Percentiles rank a stretch among this genome's conserved stretches.
Conservation (phyloP, 805 yeast species). For the Yamadazyma olivae region DNA sequence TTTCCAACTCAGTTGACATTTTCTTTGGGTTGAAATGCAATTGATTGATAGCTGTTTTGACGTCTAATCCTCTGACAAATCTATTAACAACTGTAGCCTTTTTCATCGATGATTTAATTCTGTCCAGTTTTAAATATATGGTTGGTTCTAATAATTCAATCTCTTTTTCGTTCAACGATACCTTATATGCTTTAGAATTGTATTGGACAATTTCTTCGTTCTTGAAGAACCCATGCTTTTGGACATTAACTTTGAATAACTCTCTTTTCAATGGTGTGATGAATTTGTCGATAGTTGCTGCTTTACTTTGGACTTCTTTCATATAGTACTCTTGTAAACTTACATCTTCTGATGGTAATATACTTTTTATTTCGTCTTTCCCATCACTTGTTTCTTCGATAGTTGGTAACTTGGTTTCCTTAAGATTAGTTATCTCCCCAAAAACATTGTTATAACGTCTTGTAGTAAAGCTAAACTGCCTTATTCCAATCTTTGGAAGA, state of each 20-base stretch:
- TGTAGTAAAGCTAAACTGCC: constrained; percentile 3
- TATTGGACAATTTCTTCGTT: constrained; percentile 49
- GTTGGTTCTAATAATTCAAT: constrained; percentile 84
- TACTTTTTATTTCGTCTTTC: constrained; percentile 11
- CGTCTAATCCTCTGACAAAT: constrained; percentile 66
- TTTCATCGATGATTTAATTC: constrained; percentile 85
- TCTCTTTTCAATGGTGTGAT: constrained; percentile 69
- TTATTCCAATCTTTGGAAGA: constrained; percentile 9
- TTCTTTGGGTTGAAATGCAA: constrained; percentile 83
- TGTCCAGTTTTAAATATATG: constrained; percentile 72
- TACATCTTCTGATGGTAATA: constrained; percentile 29
- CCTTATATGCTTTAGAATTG: constrained; percentile 48
- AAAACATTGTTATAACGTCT: constrained; percentile 18
- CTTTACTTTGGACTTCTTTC: constrained; percentile 44
- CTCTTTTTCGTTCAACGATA: constrained; percentile 61
- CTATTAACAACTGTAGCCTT: constrained; percentile 81
- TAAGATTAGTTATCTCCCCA: constrained; percentile 30
- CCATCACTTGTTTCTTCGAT: constrained; percentile 2
- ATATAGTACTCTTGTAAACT: constrained; percentile 48
- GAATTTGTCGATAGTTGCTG: constrained; percentile 48
- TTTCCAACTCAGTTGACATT: constrained; percentile 75
- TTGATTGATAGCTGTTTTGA: constrained; percentile 83
- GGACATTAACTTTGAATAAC: constrained; percentile 61
- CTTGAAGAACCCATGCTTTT: constrained; percentile 64
- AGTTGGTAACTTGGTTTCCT: constrained; percentile 3